Evolutionary conservation across 768 basidiomycete species (phyloP).

Genomic region (Pilatotrama ljubarskyi): DNA sequence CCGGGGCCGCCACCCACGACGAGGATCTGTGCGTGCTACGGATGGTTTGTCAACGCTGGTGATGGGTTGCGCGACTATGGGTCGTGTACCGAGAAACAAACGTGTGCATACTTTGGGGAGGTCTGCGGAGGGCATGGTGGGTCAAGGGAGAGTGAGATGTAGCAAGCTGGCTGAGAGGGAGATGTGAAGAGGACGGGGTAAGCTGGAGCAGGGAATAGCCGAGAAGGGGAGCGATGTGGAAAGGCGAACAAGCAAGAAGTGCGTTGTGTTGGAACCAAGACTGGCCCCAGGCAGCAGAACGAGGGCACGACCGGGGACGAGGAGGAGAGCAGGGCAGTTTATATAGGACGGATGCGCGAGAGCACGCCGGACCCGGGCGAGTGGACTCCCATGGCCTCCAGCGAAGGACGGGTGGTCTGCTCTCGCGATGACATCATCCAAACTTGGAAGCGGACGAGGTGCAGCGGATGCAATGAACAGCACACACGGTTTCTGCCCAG

Average conservation of each 20-base stretch:
- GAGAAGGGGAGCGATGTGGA: background rate
- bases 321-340: background rate
- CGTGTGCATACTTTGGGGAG: constrained; percentile 9
- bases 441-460: background rate
- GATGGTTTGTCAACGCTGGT: background rate
- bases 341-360: too few species aligned
- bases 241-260: constrained; percentile 2
- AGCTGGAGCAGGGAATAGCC: background rate
- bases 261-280: background rate
- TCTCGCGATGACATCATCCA: background rate
- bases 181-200: background rate
- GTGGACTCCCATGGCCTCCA: too few species aligned
- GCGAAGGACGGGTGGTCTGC: background rate
- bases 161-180: background rate
- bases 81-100: too few species aligned
- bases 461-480: too few species aligned
- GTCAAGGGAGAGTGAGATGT: background rate
- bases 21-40: constrained; percentile 38
- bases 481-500: too few species aligned
- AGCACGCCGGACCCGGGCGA: too few species aligned
- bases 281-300: too few species aligned
- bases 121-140: constrained; percentile 15
- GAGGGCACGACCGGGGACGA: background rate
- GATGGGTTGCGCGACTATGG: background rate
- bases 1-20: constrained; percentile 64